These are phyloP conservation scores for Neonectria punicea DNA, from an alignment of 2,329 filamentous ascomycete species.

Conservation along the genomic window DNA sequence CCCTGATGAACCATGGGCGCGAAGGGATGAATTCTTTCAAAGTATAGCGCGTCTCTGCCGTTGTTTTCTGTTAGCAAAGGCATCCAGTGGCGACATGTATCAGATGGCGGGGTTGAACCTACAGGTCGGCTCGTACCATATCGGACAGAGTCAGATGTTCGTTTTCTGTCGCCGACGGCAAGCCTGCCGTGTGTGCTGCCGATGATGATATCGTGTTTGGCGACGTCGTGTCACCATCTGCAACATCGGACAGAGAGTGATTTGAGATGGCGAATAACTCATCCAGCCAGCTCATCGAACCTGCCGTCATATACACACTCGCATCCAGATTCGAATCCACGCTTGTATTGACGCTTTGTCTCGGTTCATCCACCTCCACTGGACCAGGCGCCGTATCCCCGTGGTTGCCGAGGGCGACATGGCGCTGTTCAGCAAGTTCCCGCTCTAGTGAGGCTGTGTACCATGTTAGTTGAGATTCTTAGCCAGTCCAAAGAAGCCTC, in stretches of 20 bases:
- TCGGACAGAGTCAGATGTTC: background rate
- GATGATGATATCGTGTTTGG: background rate
- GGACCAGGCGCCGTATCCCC: background rate
- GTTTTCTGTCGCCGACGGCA: background rate
- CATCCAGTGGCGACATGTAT: background rate
- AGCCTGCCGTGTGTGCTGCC: background rate
- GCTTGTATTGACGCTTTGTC: background rate
- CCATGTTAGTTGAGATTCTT: background rate
- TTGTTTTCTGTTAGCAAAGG: background rate
- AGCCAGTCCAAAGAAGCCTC: background rate
- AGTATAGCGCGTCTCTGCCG: background rate
- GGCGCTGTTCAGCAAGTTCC: background rate
- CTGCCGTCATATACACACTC: background rate
- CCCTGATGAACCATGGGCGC: background rate
- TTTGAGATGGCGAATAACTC: background rate
- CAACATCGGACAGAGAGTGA: background rate
- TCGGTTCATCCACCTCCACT: background rate
- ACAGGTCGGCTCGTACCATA: background rate
- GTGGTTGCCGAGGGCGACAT: background rate
- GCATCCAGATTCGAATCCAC: background rate
- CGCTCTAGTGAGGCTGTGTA: background rate
- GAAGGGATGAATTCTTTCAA: background rate
- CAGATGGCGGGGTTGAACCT: background rate
- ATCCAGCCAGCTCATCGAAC: background rate
- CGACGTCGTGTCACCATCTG: background rate